Evolutionary conservation across 805 yeast species (phyloP), one percentile per base, ranked within the genome.

Genomic region (Nakazawaea anatomiae): DNA sequence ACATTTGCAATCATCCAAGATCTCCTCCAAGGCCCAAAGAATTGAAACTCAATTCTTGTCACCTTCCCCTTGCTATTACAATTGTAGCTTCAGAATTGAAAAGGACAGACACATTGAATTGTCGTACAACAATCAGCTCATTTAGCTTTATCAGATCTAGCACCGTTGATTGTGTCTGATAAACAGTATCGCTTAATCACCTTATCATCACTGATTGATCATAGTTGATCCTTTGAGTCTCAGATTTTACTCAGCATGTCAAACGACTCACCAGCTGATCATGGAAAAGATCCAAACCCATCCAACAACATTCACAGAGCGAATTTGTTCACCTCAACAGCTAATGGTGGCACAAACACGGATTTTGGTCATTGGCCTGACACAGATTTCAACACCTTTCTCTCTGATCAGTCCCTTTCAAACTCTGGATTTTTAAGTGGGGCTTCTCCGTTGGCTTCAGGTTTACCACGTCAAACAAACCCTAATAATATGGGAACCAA

Each of bases 301-400:
- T 25, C 25, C 25, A 46, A 39, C 34, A 44, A 34, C 29, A 44
- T 29, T 31, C 29, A 12, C 30, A 39, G 48, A 46, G 6, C 41
- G 4, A 42, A 47, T 41, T 27, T 31, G n/a, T 42, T 47, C 28
- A 32, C n/a, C 30, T 12, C 41, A 25, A 11, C 45, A 27, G 25
- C 39, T 5, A 46, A 46, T 38, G 47, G 35, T 27, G 47, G 29
- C 27, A 12, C 39, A 8, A 11, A 28, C 34, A 6, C 39, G 7
- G 52, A 49, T 9, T 49, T 44, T 40, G 36, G 38, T 4, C 39
- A 45, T n/a, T 50, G 52, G 52, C 49, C 46, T 10, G 52, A 50
- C 38, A 18, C 52, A n/a, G 52, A 50, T 30, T 46, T 50, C 18
- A 28, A 50, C 6, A 36, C 12, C 9, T 50, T 50, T 42, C 38